A percentile compares a stretch with the other conserved stretches of the same genome.
These are phyloP conservation scores for Immersiella caudata DNA, from an alignment of 495 filamentous ascomycete genomes.

Conservation along the genomic window DNA sequence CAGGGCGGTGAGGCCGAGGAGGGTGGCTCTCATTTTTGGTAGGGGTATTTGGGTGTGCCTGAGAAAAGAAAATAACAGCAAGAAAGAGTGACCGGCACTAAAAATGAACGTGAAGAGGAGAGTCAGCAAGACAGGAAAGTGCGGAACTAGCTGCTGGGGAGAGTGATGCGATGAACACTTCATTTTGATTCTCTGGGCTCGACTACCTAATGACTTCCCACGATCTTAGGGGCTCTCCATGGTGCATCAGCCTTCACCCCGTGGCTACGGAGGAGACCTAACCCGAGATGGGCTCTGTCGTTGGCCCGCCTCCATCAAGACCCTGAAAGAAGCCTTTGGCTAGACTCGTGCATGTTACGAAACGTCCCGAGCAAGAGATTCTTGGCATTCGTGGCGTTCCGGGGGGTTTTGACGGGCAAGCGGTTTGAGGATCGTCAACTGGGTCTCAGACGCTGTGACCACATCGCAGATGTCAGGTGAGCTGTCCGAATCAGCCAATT, in stretches of 20 bases:
- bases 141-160: neutral
- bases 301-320: neutral
- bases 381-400: slow-evolving; percentile 26
- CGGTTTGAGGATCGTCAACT: slow-evolving; percentile 25
- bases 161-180: neutral
- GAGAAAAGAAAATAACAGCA: slow-evolving; percentile 3
- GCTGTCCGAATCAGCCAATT: neutral
- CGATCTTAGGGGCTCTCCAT: neutral
- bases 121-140: neutral
- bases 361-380: slow-evolving; percentile 26
- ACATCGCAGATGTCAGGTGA: neutral
- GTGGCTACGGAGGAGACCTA: neutral
- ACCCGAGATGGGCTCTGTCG: neutral
- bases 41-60: neutral
- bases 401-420: slow-evolving; percentile 21
- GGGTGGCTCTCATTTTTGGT: slow-evolving; percentile 18
- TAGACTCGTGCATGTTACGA: slow-evolving; percentile 15
- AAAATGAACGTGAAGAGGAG: slow-evolving; percentile 1
- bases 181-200: slow-evolving; percentile 12
- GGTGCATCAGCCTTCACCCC: neutral
- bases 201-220: slow-evolving; percentile 5
- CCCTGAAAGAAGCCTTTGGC: neutral
- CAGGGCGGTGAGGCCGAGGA: slow-evolving; percentile 42
- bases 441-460: slow-evolving; percentile 1
- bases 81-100: slow-evolving; percentile 35